Evolutionary conservation across 257 asterid genomes (phyloP).

Genomic region (Prunella vulgaris): DNA sequence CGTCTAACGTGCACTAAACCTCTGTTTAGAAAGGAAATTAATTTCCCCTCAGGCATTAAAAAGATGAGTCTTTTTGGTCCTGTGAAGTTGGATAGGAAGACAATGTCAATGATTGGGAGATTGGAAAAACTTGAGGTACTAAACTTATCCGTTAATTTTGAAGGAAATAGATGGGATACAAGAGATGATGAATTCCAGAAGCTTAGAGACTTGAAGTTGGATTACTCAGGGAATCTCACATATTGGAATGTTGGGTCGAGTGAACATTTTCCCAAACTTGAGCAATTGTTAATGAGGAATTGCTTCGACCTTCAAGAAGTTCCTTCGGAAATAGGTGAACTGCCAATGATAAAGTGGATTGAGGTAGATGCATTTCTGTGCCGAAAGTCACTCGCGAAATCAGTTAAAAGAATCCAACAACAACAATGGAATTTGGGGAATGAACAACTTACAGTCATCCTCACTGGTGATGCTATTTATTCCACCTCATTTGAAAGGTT

Average conservation of each 20-base stretch:
- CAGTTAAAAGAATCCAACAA: no score
- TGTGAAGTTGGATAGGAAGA: slow-evolving; percentile 12
- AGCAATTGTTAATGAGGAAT: no score
- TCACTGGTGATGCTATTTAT: no score
- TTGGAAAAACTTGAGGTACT: slow-evolving; percentile 13
- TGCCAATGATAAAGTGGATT: no score
- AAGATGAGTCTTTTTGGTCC: no score
- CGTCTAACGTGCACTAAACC: neutral
- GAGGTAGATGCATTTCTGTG: no score
- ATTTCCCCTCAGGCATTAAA: slow-evolving; percentile 14
- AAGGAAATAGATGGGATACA: slow-evolving; percentile 17
- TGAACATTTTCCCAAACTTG: neutral
- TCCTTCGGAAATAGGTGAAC: no score
- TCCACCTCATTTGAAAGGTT: no score
- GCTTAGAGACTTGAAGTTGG: slow-evolving; percentile 15
- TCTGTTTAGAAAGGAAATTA: neutral
- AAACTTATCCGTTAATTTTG: neutral
- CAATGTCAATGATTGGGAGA: slow-evolving; percentile 12
- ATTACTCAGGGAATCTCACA: neutral
- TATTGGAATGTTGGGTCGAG: neutral
- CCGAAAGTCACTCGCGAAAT: no score
- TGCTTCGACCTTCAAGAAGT: no score
- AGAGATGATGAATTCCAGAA: slow-evolving; percentile 19
- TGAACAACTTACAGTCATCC: no score
- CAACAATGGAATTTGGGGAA: no score